phyloP scores from a whole-genome alignment of 805 yeast species.

The Ogataea minuta region DNA sequence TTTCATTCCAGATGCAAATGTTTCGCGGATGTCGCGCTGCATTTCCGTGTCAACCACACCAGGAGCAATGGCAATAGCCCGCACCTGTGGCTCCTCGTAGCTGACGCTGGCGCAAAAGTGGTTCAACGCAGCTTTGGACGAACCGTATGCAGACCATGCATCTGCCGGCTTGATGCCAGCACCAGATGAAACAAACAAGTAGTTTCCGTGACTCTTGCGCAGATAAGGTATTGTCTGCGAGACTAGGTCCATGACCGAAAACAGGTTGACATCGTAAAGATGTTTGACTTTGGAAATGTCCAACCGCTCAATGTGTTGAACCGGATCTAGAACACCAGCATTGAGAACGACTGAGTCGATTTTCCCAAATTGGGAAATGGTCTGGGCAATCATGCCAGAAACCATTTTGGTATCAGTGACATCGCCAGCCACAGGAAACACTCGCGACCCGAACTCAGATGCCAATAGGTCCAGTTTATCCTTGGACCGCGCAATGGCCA shows the following conservation, averaged over 20 bases:
- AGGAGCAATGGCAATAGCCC: slow-evolving; percentile 77
- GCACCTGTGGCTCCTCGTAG: slow-evolving; percentile 60
- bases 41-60: slow-evolving; percentile 92
- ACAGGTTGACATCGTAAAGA: slow-evolving; percentile 73
- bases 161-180: slow-evolving; percentile 64
- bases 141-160: slow-evolving; percentile 92
- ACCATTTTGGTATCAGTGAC: slow-evolving; percentile 44
- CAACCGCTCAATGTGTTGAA: slow-evolving; percentile 51
- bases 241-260: slow-evolving; percentile 66
- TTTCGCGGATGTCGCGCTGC: slow-evolving; percentile 79
- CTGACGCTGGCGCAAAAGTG: slow-evolving; percentile 68
- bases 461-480: slow-evolving; percentile 38
- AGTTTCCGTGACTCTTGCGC: slow-evolving; percentile 52
- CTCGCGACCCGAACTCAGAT: slow-evolving; percentile 45
- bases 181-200: slow-evolving; percentile 86
- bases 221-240: slow-evolving; percentile 56
- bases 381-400: slow-evolving; percentile 40
- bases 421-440: slow-evolving; percentile 58
- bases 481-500: slow-evolving; percentile 72
- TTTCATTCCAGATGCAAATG: slow-evolving; percentile 59
- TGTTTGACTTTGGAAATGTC: slow-evolving; percentile 56
- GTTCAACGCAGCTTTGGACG: slow-evolving; percentile 89
- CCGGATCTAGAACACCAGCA: slow-evolving; percentile 85
- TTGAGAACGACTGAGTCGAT: slow-evolving; percentile 69
- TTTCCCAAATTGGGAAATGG: slow-evolving; percentile 50